phyloP scores from a whole-genome alignment of 352 stramenopile genomes.

The Thalassiosira livingstoniorum region DNA sequence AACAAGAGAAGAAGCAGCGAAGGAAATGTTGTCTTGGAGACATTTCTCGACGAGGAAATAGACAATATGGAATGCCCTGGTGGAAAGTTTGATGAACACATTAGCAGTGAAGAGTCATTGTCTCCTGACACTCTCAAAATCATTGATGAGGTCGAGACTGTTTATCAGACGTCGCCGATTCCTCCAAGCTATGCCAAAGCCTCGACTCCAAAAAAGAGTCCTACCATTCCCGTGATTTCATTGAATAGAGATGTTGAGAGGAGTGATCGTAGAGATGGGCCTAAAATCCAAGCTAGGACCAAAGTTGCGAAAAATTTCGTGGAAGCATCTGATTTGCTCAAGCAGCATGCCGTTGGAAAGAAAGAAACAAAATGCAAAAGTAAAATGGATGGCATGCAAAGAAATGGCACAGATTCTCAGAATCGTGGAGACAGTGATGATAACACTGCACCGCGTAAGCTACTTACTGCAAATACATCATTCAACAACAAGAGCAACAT shows the following conservation, averaged over 20 bases:
- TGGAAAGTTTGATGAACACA: not conserved
- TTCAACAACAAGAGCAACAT: too few species aligned
- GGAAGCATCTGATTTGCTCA: slow-evolving; percentile 32
- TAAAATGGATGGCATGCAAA: too few species aligned
- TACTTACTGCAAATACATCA: not conserved
- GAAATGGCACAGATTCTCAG: not conserved
- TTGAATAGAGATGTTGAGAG: not conserved
- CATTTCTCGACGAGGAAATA: not conserved
- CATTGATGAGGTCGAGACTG: slow-evolving; percentile 48
- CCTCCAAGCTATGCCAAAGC: slow-evolving; percentile 50
- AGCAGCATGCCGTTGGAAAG: not conserved
- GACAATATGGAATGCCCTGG: not conserved
- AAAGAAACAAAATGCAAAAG: slow-evolving; percentile 5
- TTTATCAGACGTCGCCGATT: slow-evolving; percentile 49
- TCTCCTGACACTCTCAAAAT: slow-evolving; percentile 50
- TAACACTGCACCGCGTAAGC: not conserved
- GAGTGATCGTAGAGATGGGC: not conserved
- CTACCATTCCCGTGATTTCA: slow-evolving; percentile 17
- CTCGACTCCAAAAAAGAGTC: slow-evolving; percentile 24
- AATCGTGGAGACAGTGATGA: not conserved
- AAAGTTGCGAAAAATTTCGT: slow-evolving; percentile 20
- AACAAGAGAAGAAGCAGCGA: not conserved
- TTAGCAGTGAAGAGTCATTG: not conserved
- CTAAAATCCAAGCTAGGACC: not conserved
- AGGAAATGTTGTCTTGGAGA: not conserved